A percentile compares a stretch with the other conserved stretches of the same genome.
These are phyloP conservation scores for Thalassiosira sp. DNA, from an alignment of 352 stramenopile genomes.

Conservation along the genomic window DNA sequence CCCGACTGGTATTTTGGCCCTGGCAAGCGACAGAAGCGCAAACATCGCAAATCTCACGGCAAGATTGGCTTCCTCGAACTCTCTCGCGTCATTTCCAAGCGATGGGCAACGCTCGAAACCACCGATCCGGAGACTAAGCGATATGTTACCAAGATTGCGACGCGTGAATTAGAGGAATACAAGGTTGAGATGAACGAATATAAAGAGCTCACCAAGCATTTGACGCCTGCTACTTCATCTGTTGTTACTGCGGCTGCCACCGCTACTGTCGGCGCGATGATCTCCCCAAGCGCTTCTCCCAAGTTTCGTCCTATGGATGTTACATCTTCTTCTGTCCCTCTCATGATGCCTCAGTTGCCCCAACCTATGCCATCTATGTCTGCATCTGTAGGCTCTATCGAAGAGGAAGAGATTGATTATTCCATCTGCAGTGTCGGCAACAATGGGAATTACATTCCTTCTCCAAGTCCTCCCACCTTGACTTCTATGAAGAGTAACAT, in stretches of 20 bases:
- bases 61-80: slow-evolving; percentile 66
- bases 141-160: slow-evolving; percentile 37
- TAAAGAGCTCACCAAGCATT: slow-evolving; percentile 26
- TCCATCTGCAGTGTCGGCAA: slow-evolving; percentile 33
- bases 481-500: slow-evolving; percentile 2
- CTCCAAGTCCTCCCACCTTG: slow-evolving; percentile 4
- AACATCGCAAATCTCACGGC: slow-evolving; percentile 67
- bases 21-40: slow-evolving; percentile 41
- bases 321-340: neutral
- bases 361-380: neutral
- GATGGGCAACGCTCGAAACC: slow-evolving; percentile 55
- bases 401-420: slow-evolving; percentile 37
- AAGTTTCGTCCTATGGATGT: neutral
- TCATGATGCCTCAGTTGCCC: neutral
- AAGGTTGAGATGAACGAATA: slow-evolving; percentile 48
- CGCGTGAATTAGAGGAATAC: slow-evolving; percentile 42
- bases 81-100: slow-evolving; percentile 53
- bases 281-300: neutral
- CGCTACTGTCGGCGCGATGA: neutral
- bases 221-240: neutral
- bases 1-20: slow-evolving; percentile 35
- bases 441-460: slow-evolving; percentile 34
- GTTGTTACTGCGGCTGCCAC: neutral
- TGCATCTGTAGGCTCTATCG: neutral
- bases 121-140: slow-evolving; percentile 48